Base-by-base conservation (phyloP, 805 yeast species). In the Babjeviella inositovora region DNA sequence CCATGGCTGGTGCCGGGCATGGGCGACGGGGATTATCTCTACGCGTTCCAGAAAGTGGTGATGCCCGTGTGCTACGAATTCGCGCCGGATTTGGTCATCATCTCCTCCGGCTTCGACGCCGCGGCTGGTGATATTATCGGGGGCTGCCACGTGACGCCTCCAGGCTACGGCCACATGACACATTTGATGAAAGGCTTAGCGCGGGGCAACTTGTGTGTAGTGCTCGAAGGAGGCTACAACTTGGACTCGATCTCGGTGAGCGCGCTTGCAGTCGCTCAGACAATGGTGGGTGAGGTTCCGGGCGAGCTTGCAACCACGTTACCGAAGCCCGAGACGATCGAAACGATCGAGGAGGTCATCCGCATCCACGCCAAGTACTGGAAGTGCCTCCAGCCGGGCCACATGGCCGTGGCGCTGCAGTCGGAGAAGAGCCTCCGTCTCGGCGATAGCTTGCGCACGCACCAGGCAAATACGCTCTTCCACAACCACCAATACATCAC, bases 101-200 rank as follows among this genome's bases (percentile, higher is more conserved):
- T 90, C 15, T 80, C 94, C 11, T 73, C 97, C 1, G 99, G 99
- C 1, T 90, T 90, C 38, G 99, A 90, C 51, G 98, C 98, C 11
- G 99, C 99, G 2, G 94, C 81, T 38, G 97, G 97, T 29, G 99
- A 90, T 47, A 74, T 82, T 28, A 80, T 90, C 32, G 99, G 98
- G 7, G 93, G 87, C 22, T 90, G 96, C 45, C 92, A 81, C 43
- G 93, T 90, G 2, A 64, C 94, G 0, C 98, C 98, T 2, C 76
- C 84, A 18, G 94, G 95, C 8, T 90, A 90, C 44, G 96, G 94
- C 6, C 85, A 84, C 32, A 84, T 90, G 95, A 80, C 96, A 4
- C 93, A 84, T 41, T 62, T 73, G 71, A 56, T 90, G 32, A 85
- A 85, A 47, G 69, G 81, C 18, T 51, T 90, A 20, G 95, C 96